Base-by-base conservation (phyloP, 1,284 basidiomycete species). In the Erythrobasidium hasegawianum region DNA sequence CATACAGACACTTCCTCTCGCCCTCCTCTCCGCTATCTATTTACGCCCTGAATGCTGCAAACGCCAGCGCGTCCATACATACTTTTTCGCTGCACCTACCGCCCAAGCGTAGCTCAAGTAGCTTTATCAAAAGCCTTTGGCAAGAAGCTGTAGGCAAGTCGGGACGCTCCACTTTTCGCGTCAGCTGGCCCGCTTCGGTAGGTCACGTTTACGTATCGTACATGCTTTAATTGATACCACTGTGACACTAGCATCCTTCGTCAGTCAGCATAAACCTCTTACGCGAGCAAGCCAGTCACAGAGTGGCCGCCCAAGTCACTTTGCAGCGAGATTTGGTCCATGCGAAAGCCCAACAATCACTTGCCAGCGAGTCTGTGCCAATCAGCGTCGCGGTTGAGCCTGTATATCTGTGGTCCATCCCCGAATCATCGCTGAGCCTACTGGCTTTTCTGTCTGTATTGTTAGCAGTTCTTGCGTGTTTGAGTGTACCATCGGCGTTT, bases 181-280 rank as follows among this genome's bases (percentile, higher is more conserved):
- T 65, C 7, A 50, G 53, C 40, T 65, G 62, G 62, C 55, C 62
- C 14, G 62, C 62, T 39, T 65, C 62, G n/a, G 62, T 65, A 38
- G 16, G 55, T 50, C 13, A 18, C 45, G 10, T 18, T 18, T 22
- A 5, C 8, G 3, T 20, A 29, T 9, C 22, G 18, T 38, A 14
- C 24, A 41, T 26, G 22, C 45, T 49, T 22, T 20, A 54, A n/a
- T 24, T 52, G 43, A 52, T 20, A 38, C 4, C 10, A 33, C 58
- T 33, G 16, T 11, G 18, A 24, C 2, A 7, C 7, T 33, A 64
- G 61, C 40, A 45, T 11, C 20, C 61, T 27, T 52, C 61, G 9
- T 39, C 20, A 3, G 16, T 64, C 53, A 47, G 43, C 20, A 52
- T 64, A 22, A 10, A 22, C 18, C 52, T 64, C 27, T 50, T 11